A percentile compares a stretch with the other conserved stretches of the same genome.
phyloP scores from a whole-genome alignment of 331 rosid species.

The Rosa hybrid region DNA sequence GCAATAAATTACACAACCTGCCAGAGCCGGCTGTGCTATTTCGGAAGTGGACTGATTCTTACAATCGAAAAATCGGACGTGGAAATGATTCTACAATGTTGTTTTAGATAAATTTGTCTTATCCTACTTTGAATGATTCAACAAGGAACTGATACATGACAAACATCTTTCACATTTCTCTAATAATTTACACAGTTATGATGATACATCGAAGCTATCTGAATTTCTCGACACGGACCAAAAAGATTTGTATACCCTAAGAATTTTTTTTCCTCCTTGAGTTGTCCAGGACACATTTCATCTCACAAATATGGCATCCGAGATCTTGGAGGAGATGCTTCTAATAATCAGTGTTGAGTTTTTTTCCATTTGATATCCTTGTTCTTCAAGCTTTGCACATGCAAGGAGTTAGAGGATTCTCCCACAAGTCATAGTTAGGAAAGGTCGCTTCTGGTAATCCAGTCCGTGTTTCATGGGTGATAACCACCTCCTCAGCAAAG shows the following conservation, averaged over 20 bases:
- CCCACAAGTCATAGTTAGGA: conserved; percentile 99
- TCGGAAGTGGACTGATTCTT: background rate
- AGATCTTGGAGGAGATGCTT: conserved; percentile 31
- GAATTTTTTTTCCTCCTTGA: conserved; percentile 1
- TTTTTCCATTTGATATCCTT: conserved; percentile 24
- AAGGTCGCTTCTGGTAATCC: conserved; percentile 98
- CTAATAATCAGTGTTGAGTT: conserved; percentile 26
- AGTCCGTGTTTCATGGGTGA: conserved; percentile 91
- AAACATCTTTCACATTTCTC: conserved; percentile 29
- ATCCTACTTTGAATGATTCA: background rate
- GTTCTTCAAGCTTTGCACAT: conserved; percentile 89
- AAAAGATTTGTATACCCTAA: background rate
- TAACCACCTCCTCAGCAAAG: conserved; percentile 89
- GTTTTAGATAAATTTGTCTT: background rate
- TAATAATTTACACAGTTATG: conserved; percentile 43
- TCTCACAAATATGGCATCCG: conserved; percentile 8
- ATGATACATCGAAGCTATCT: conserved; percentile 34
- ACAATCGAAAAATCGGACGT: background rate
- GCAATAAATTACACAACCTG: background rate
- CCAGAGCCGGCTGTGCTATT: background rate
- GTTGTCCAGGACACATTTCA: conserved; percentile 18
- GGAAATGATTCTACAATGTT: background rate
- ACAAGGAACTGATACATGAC: background rate
- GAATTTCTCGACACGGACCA: conserved; percentile 29
- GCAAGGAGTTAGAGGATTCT: conserved; percentile 98